A percentile compares a stretch with the other conserved stretches of the same genome.
Evolutionary conservation across 2,329 filamentous ascomycete genomes (phyloP).

Genomic region (Huntiella savannae): DNA sequence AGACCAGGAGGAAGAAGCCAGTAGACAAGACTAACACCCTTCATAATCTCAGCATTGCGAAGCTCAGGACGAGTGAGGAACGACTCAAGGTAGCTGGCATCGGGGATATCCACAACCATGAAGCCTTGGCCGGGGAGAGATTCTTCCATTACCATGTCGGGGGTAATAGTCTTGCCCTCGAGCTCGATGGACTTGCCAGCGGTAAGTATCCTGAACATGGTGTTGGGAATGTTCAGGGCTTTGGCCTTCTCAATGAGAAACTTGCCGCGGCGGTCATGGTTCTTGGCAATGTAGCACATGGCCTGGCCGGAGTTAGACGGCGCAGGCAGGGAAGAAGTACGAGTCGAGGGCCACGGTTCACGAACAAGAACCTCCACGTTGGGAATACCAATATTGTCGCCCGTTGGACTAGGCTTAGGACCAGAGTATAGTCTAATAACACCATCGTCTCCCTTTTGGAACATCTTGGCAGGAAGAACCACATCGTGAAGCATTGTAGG

Average conservation of each 20-base stretch:
- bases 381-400: conserved; percentile 24
- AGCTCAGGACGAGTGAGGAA: conserved; percentile 58
- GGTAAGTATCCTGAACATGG: conserved; percentile 40
- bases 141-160: conserved; percentile 68
- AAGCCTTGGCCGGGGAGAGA: conserved; percentile 51
- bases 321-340: conserved; percentile 44
- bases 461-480: conserved; percentile 48
- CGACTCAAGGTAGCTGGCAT: conserved; percentile 46
- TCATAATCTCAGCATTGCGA: conserved; percentile 37
- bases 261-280: conserved; percentile 57
- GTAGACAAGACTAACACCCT: conserved; percentile 48
- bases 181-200: conserved; percentile 38
- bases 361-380: conserved; percentile 55
- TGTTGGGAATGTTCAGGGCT: conserved; percentile 40
- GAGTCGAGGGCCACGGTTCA: conserved; percentile 59
- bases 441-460: conserved; percentile 44
- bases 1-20: conserved; percentile 67
- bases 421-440: conserved; percentile 52
- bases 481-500: conserved; percentile 49
- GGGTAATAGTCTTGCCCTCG: conserved; percentile 52
- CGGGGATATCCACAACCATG: conserved; percentile 63
- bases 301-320: conserved; percentile 47
- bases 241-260: conserved; percentile 51
- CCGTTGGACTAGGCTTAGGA: conserved; percentile 31
- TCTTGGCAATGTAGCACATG: conserved; percentile 73